Evolutionary conservation across 306 rosid genomes (phyloP).

Genomic region (Adenanthera pavonina): DNA sequence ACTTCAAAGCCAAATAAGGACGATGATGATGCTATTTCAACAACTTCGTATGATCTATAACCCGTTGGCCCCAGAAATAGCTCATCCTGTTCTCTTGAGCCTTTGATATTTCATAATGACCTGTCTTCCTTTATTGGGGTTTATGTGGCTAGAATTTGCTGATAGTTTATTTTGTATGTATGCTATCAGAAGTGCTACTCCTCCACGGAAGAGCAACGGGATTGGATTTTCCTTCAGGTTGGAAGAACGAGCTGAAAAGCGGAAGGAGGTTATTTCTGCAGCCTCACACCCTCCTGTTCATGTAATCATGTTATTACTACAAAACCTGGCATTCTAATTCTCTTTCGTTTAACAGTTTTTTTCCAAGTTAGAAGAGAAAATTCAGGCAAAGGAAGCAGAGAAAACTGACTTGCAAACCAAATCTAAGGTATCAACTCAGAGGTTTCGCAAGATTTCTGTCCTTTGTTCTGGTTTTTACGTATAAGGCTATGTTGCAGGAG

Average conservation of each 20-base stretch:
- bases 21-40: constrained; percentile 77
- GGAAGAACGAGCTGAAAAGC: constrained; percentile 94
- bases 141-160: constrained; percentile 22
- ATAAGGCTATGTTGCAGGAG: constrained; percentile 56
- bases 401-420: constrained; percentile 72
- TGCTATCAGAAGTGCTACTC: constrained; percentile 59
- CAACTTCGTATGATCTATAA: constrained; percentile 76
- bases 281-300: constrained; percentile 16
- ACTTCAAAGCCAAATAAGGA: constrained; percentile 52
- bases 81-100: neutral
- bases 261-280: constrained; percentile 76
- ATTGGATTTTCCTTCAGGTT: constrained; percentile 77
- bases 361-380: constrained; percentile 91
- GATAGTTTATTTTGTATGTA: constrained; percentile 14
- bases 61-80: constrained; percentile 12
- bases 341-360: constrained; percentile 65
- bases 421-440: constrained; percentile 67
- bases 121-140: neutral
- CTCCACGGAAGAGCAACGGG: constrained; percentile 59
- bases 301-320: neutral
- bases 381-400: constrained; percentile 92
- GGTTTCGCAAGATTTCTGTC: neutral
- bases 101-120: constrained; percentile 25
- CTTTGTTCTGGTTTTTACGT: constrained; percentile 12
- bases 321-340: constrained; percentile 19